Evolutionary conservation across 129 eudicot species (phyloP), one percentile per base, ranked within the genome.

Genomic region (Flaveria brownii): DNA sequence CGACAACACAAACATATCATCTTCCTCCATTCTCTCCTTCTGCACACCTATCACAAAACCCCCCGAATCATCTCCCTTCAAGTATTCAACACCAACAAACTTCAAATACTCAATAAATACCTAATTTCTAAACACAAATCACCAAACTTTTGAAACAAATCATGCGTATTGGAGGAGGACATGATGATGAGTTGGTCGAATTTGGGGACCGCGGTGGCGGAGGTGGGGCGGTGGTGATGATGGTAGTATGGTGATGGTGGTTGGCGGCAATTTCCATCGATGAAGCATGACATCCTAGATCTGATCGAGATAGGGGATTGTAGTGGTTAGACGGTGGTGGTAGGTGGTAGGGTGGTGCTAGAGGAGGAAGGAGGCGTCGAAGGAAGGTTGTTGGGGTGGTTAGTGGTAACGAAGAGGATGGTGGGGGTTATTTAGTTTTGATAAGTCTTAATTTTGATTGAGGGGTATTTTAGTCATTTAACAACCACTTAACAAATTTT

Each of bases 1-100:
- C 5, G 97, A 87, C 18, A 95, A 73, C 73, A 91, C 90, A 78
- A 89, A 95, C 99, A 91, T 95, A 71, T 95, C 99, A 73, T 91
- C 97, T 20, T 86, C 88, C 16, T 86, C 82, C 97, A 95, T 95
- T 75, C 99, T 95, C 99, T 20, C 22, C 90, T 95, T 95, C 65
- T 95, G 99, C 69, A 95, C 99, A 76, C 97, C 99, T 89, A 76
- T 41, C 65, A 77, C 78, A 52, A 66, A 42, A 39, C 73, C 77
- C 70, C 60, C 17, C 1, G 73, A 49, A 15, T 47, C 17, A 42
- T 63, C 30, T 2, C 36, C 33, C 36, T 17, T 51, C 26, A 49
- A 49, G 74, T 30, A 30, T 15, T 70, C 23, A 42, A 68, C 41
- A 68, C 22, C 8, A 56, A 12, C 52, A 45, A 50, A 60, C 20